Evolutionary conservation across 176 grass and related monocot species (phyloP), one percentile per base, ranked within the genome.

Genomic region (Cymbopogon citratus): DNA sequence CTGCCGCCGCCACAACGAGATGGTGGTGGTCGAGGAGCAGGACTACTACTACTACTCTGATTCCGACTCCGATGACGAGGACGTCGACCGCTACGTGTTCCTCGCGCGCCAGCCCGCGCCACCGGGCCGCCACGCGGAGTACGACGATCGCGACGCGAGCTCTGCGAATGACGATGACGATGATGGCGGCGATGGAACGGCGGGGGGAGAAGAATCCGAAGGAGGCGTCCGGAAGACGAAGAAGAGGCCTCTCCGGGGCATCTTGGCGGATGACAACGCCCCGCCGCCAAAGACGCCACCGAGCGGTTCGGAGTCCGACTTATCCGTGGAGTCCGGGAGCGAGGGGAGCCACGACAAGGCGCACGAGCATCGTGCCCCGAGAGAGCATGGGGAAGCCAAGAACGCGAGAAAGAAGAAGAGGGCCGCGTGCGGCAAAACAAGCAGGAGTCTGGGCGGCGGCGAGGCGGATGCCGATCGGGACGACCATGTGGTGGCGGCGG

Each of bases 61-160:
- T 19, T 51, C 48, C 48, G 48, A 86, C 51, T 23, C 15, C 7
- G 51, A 61, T 61, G 65, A 79, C 56, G 71, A 70, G 40, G 72
- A 81, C 61, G 69, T 88, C 62, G 69, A 68, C 61, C 87, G 87
- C 59, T 88, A 60, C 75, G 81, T 74, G 35, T 84, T 88, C 68
- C 75, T 88, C 62, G 76, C 81, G 8, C 81, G 81, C 28, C 61
- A 69, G n/a, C 76, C 81, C 38, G 81, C 12, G n/a, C 38, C 48
- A 36, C 21, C 34, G 5, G 45, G 43, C 24, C 5, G 3, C 2
- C 36, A 60, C 19, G 64, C 2, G 35, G 48, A 45, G 4, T 27
- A 25, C 3, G 45, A 24, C 5, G 64, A 46, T 46, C 69, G 40
- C 40, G 69, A 44, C 40, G 69, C 24, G 69, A 72, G 40, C 24